phyloP scores from a whole-genome alignment of 305 asterid genomes.

The Fraxinus xanthoxyloides region DNA sequence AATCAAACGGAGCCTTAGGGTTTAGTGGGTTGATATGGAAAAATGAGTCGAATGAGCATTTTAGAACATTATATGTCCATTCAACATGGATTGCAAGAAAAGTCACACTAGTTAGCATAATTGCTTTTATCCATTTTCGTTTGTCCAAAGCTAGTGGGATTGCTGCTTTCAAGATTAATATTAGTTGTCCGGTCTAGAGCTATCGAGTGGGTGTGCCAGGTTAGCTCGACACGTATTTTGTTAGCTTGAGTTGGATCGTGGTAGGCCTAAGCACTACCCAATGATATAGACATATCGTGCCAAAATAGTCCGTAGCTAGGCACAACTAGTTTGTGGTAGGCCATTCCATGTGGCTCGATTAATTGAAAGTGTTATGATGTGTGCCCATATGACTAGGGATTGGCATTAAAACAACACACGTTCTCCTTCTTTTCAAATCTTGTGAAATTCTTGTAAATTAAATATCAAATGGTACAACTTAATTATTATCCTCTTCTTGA shows the following conservation, averaged over 20 bases:
- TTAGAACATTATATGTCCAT: not conserved
- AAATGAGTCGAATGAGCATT: not conserved
- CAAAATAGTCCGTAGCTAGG: not conserved
- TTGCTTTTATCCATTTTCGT: not conserved
- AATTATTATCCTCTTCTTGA: slow-evolving; percentile 13
- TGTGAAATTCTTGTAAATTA: not conserved
- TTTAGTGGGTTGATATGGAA: not conserved
- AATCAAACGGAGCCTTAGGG: too few relatives aligned
- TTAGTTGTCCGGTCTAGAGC: not conserved
- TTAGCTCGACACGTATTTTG: not conserved
- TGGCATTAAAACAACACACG: not conserved
- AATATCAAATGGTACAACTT: not conserved
- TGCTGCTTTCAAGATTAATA: not conserved
- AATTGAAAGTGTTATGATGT: not conserved
- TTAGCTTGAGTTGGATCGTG: not conserved
- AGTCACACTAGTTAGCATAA: not conserved
- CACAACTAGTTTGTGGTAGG: not conserved
- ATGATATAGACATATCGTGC: not conserved
- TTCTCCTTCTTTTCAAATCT: not conserved
- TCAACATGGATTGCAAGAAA: not conserved
- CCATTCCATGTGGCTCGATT: not conserved
- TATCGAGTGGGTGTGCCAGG: not conserved
- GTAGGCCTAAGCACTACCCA: not conserved
- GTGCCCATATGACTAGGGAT: not conserved
- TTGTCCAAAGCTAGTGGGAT: not conserved